These are phyloP conservation scores for Cinnamomum micranthum DNA, from an alignment of 164 flowering plant species.

Conservation along the genomic window DNA sequence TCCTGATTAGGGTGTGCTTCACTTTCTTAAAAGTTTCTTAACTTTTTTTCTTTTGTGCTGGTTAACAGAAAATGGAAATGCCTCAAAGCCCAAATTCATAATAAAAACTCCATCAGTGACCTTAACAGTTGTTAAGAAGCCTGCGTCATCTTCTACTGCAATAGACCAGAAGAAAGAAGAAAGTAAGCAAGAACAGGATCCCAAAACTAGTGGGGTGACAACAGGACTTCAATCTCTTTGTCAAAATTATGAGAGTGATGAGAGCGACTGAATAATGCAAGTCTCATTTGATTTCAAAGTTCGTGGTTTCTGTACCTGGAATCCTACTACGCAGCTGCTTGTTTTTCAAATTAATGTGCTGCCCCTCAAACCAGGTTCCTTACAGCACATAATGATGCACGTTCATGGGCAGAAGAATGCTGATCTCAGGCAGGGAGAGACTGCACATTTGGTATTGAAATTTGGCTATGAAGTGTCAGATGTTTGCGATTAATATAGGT, in stretches of 20 bases:
- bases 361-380: neutral
- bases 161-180: neutral
- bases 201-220: neutral
- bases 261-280: neutral
- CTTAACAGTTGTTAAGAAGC: conserved; percentile 8
- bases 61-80: neutral
- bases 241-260: conserved; percentile 9
- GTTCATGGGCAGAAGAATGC: neutral
- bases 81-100: neutral
- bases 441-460: neutral
- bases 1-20: neutral
- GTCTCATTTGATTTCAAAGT: neutral
- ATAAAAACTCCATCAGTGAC: conserved; percentile 6
- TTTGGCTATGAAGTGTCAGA: neutral
- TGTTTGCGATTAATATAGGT: neutral
- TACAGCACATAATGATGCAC: neutral
- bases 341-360: no score
- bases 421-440: neutral
- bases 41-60: neutral
- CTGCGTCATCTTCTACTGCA: neutral
- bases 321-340: neutral
- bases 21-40: neutral
- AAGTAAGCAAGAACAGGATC: neutral
- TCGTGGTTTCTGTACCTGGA: neutral
- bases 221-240: conserved; percentile 10